A percentile compares a stretch with the other conserved stretches of the same genome.
Conservation (phyloP, 2,329 filamentous ascomycete species). For the Venturiaceae sp. region DNA sequence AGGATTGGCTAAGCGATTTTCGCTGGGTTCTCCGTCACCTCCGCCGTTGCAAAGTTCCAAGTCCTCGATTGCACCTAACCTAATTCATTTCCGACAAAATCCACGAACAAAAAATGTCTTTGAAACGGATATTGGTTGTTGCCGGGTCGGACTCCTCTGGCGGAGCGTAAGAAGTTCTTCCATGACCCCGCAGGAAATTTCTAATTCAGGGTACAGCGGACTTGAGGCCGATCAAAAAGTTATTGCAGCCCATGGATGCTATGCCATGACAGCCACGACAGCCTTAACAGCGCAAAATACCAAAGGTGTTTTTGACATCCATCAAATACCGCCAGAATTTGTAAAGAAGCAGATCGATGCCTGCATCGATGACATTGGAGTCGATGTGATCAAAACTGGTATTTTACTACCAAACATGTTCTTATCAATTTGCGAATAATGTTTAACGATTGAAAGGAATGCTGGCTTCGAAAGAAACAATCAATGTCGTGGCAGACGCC, state of each 20-base stretch:
- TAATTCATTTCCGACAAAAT: not conserved
- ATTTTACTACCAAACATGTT: constrained; percentile 4
- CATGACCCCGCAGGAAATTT: constrained; percentile 2
- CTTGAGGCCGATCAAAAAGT: constrained; percentile 96
- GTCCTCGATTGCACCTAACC: not conserved
- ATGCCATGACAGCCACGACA: constrained; percentile 92
- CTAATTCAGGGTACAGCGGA: constrained; percentile 46
- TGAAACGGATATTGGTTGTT: constrained; percentile 59
- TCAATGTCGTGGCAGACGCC: constrained; percentile 57
- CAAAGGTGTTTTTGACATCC: constrained; percentile 65
- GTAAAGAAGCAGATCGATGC: constrained; percentile 78
- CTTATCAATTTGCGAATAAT: not conserved
- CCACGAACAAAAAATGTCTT: not conserved
- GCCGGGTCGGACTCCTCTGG: constrained; percentile 87
- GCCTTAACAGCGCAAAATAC: constrained; percentile 97
- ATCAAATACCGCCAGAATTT: constrained; percentile 68
- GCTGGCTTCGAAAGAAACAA: constrained; percentile 64
- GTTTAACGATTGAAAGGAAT: constrained; percentile 48
- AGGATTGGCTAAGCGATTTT: not conserved
- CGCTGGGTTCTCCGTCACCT: not conserved
- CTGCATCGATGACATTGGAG: constrained; percentile 71
- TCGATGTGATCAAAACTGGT: constrained; percentile 91
- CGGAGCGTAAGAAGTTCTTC: constrained; percentile 58
- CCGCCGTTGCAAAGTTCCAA: not conserved
- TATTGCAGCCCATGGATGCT: constrained; percentile 82